Conservation (phyloP, 257 asterid species). For the Solanum sparsipilum region DNA sequence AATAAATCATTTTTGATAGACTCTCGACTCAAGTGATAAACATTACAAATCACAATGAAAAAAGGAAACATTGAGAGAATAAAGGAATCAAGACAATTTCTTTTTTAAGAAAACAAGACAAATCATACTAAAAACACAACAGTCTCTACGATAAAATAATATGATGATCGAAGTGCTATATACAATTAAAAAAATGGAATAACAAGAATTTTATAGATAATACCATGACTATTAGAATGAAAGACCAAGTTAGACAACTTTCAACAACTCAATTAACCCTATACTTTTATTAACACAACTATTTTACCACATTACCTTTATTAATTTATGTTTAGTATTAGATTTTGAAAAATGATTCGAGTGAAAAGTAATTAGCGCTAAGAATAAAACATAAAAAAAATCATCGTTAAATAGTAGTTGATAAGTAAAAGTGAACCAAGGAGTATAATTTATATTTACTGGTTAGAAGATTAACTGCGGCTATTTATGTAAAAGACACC, state of each 20-base stretch:
- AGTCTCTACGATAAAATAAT: not conserved
- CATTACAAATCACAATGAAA: no score
- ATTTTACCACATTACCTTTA: not conserved
- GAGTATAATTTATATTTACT: not conserved
- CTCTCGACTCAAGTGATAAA: no score
- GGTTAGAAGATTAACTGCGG: not conserved
- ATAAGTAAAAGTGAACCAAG: not conserved
- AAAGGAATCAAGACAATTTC: not conserved
- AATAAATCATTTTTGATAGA: no score
- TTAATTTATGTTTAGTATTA: no score
- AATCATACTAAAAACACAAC: no score
- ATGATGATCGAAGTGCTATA: not conserved
- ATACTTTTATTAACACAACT: not conserved
- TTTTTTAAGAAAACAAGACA: not conserved
- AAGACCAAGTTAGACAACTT: not conserved
- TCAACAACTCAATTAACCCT: not conserved
- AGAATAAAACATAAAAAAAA: no score
- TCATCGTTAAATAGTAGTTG: no score
- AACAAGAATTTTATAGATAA: not conserved
- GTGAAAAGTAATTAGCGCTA: no score
- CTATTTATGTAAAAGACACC: not conserved
- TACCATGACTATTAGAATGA: no score
- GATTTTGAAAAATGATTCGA: no score
- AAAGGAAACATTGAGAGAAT: no score
- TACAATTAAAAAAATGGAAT: no score